Evolutionary conservation across 768 basidiomycete species (phyloP).

Genomic region (Boletus pseudopeckii): DNA sequence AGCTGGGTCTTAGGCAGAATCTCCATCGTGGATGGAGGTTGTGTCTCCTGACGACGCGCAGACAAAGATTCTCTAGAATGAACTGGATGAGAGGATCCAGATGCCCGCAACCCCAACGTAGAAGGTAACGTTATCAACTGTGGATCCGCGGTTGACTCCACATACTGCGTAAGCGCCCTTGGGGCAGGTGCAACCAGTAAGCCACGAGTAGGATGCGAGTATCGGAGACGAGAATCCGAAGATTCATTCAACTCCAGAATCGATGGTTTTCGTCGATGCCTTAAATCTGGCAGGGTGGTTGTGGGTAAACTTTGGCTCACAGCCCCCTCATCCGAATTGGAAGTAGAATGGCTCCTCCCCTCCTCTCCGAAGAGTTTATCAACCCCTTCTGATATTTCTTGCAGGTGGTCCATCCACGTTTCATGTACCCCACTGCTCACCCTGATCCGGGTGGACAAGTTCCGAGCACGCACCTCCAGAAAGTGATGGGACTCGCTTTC

Average conservation of each 20-base stretch:
- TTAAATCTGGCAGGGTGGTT: slow-evolving; percentile 29
- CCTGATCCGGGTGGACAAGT: slow-evolving; percentile 50
- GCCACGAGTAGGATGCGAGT: slow-evolving; percentile 49
- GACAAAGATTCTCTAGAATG: slow-evolving; percentile 7
- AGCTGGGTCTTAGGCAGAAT: slow-evolving; percentile 35
- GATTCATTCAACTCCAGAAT: slow-evolving; percentile 36
- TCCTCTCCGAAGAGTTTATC: slow-evolving; percentile 50
- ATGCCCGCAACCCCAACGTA: slow-evolving; percentile 60
- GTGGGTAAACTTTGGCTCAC: slow-evolving; percentile 48
- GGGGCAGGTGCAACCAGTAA: slow-evolving; percentile 66
- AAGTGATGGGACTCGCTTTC: slow-evolving; percentile 45
- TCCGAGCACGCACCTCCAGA: slow-evolving; percentile 47
- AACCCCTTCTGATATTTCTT: slow-evolving; percentile 60
- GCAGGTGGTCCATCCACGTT: slow-evolving; percentile 66
- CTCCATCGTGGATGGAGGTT: neutral
- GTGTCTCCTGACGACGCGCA: neutral
- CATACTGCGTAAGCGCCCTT: slow-evolving; percentile 71
- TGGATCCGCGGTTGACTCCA: slow-evolving; percentile 53
- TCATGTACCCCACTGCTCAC: slow-evolving; percentile 43
- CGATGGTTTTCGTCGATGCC: slow-evolving; percentile 45
- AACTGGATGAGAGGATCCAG: slow-evolving; percentile 27
- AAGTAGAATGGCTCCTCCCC: slow-evolving; percentile 2
- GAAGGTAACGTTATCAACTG: slow-evolving; percentile 60
- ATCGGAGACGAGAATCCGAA: slow-evolving; percentile 40
- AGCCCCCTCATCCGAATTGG: slow-evolving; percentile 17